A percentile compares a stretch with the other conserved stretches of the same genome.
These are phyloP conservation scores for Corymbia maculata DNA, from an alignment of 345 rosid genomes.

Conservation along the genomic window DNA sequence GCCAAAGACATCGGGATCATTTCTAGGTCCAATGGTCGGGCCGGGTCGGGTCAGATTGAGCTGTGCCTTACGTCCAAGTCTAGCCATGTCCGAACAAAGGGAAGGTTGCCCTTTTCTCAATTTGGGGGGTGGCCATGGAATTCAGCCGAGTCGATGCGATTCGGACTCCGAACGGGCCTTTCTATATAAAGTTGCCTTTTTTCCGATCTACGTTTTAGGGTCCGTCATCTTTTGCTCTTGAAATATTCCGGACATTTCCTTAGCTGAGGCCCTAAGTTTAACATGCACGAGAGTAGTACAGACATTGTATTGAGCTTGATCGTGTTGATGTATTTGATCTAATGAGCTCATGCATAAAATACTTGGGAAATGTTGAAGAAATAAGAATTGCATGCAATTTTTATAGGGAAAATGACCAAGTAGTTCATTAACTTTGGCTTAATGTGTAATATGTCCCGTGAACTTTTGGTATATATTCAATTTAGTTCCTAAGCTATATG, in stretches of 20 bases:
- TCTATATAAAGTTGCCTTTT: background rate
- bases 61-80: background rate
- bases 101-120: background rate
- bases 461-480: too few relatives aligned
- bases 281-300: background rate
- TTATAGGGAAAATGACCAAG: background rate
- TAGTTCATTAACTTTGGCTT: background rate
- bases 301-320: background rate
- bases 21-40: background rate
- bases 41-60: background rate
- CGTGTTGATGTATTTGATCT: background rate
- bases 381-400: background rate
- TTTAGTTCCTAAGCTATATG: too few relatives aligned
- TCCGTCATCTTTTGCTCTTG: background rate
- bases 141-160: background rate
- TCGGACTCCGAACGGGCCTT: background rate
- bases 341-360: background rate
- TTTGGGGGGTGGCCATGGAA: background rate
- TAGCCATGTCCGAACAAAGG: background rate
- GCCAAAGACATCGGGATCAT: background rate
- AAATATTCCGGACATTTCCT: background rate
- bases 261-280: background rate
- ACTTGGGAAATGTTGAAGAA: rapidly evolving
- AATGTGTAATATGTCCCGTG: background rate
- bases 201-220: background rate